These are phyloP conservation scores for Caryopteris hybrid DNA, from an alignment of 305 asterid species.

Conservation along the genomic window DNA sequence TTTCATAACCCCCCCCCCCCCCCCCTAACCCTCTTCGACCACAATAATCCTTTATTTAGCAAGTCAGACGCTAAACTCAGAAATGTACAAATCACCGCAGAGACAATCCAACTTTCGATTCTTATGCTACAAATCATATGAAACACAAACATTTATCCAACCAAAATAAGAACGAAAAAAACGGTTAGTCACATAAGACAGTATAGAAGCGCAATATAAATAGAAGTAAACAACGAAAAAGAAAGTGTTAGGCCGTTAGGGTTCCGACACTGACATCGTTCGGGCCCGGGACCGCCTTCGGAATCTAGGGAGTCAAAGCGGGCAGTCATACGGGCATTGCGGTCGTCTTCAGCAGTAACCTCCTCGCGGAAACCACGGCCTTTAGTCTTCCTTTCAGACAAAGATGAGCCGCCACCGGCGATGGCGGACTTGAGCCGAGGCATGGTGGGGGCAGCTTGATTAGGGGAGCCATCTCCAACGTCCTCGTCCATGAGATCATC, in stretches of 20 bases:
- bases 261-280: slow-evolving; percentile 60
- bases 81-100: too few species aligned
- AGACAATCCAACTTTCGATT: too few species aligned
- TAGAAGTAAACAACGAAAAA: too few species aligned
- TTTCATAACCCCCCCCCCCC: too few species aligned
- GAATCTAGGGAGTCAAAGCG: slow-evolving; percentile 79
- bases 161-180: too few species aligned
- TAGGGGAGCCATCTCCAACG: slow-evolving; percentile 41
- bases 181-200: too few species aligned
- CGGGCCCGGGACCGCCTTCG: slow-evolving; percentile 96
- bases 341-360: slow-evolving; percentile 74
- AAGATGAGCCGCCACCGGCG: slow-evolving; percentile 55
- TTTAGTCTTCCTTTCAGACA: slow-evolving; percentile 80
- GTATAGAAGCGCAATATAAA: not conserved
- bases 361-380: slow-evolving; percentile 97
- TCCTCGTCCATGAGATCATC: slow-evolving; percentile 99
- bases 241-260: too few species aligned
- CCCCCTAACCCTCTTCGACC: too few species aligned
- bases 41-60: too few species aligned
- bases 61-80: too few species aligned
- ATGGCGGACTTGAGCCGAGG: slow-evolving; percentile 89
- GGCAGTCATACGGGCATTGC: slow-evolving; percentile 81
- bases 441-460: slow-evolving; percentile 34
- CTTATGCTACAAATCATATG: too few species aligned
- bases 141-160: too few species aligned